Base-by-base conservation (phyloP, 345 rosid species). In the Arabidopsis suecica region DNA sequence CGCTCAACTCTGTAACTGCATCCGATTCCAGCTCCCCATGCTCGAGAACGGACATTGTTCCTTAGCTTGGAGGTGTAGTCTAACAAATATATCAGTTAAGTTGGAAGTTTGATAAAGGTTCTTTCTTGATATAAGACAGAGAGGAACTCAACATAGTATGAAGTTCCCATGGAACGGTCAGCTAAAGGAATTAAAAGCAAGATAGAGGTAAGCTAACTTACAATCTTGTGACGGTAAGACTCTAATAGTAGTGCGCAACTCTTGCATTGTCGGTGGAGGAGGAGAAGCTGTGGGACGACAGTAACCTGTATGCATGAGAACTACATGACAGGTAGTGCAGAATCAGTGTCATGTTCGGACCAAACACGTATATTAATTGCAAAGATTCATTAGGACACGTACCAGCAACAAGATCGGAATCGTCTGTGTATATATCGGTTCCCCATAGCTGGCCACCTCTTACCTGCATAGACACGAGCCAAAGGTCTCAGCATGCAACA, bases 391-490 rank as follows among this genome's bases (percentile, higher is more conserved):
- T 49, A 51, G 34, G 73, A 47, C 22, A 73, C 69, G 55, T 83
- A 93, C 98, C 98, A 84, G 99, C 98, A 73, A 96, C 99, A 82
- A 93, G 96, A 81, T 96, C 99, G 13, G 99, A 96, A 77, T 96
- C 99, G 61, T 91, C 89, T 34, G 98, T 96, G 85, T 96, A 93
- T 78, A 88, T 80, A 81, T 93, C 99, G 22, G 97, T 96, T 56
- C 99, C 99, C 99, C 99, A 93, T 34, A 96, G 86, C 80, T 96
- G 99, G 73, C 94, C 95, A 42, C 99, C 97, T 83, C 97, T 86
- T 60, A 96, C 99, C 99, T 96, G 86, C 76, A 79, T 44, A 71
- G 30, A 50, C 36, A 67, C 25, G 16, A 71, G 59, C 57, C 61
- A 68, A 71, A 51, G 11, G 58, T 73, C 34, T 28, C 54, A 66